A percentile compares a stretch with the other conserved stretches of the same genome.
Conservation (phyloP, 768 basidiomycete genomes). For the Mycena capillaripes region DNA sequence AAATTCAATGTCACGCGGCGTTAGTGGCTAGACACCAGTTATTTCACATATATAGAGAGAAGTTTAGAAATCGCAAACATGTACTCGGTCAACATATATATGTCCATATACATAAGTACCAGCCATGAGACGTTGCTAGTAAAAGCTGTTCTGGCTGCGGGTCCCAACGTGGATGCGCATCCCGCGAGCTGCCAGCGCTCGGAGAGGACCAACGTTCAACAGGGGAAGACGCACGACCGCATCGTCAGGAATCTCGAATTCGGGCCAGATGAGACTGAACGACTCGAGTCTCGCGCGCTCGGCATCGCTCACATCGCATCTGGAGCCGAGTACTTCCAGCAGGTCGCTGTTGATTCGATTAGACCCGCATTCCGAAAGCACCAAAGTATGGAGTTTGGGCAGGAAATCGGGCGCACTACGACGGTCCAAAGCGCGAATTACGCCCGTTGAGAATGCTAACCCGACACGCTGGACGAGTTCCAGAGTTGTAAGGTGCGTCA, state of each 20-base stretch:
- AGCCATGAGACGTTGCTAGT: background rate
- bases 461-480: background rate
- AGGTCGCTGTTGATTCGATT: constrained; percentile 8
- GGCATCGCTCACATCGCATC: constrained; percentile 17
- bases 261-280: constrained; percentile 20
- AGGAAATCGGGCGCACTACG: constrained; percentile 14
- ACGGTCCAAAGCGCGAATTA: constrained; percentile 14
- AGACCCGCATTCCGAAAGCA: background rate
- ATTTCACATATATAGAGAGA: no score
- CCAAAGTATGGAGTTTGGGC: constrained; percentile 13
- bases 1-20: no score
- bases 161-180: constrained; percentile 23
- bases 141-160: constrained; percentile 10
- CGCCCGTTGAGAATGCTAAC: background rate
- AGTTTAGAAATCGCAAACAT: no score
- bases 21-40: no score
- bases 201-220: constrained; percentile 6
- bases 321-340: constrained; percentile 21
- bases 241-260: background rate
- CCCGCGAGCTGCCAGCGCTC: constrained; percentile 11
- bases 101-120: no score
- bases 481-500: constrained; percentile 13
- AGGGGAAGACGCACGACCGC: background rate
- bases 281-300: constrained; percentile 16
- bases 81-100: no score